A percentile compares a stretch with the other conserved stretches of the same genome.
phyloP scores from a whole-genome alignment of 106 monocot genomes.

The Acorus calamus region DNA sequence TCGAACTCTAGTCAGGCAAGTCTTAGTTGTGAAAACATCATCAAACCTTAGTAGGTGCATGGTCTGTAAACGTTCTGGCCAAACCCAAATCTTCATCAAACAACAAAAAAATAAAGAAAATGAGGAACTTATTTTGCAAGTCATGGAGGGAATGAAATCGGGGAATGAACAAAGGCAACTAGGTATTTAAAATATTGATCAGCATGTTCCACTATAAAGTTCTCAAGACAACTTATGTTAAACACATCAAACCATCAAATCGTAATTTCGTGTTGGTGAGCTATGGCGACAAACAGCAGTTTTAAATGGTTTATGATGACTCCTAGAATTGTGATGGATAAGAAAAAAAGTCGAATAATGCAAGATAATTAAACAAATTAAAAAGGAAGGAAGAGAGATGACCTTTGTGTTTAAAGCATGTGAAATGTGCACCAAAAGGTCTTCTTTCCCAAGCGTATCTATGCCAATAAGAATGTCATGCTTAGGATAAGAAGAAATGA shows the following conservation, averaged over 20 bases:
- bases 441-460: conserved; percentile 75
- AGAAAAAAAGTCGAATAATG: background rate
- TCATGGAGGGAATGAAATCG: background rate
- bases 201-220: too few species aligned
- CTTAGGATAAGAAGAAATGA: conserved; percentile 49
- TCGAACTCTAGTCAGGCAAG: conserved; percentile 41
- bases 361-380: background rate
- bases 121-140: background rate
- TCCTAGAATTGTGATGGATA: too few species aligned
- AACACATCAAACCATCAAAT: too few species aligned
- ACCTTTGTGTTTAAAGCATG: conserved; percentile 53
- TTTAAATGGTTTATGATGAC: too few species aligned
- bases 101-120: background rate
- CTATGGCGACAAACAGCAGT: too few species aligned
- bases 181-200: too few species aligned
- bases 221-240: too few species aligned
- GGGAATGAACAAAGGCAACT: too few species aligned
- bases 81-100: conserved; percentile 59
- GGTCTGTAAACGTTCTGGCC: conserved; percentile 69
- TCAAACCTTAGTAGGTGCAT: conserved; percentile 66
- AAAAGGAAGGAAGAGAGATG: background rate
- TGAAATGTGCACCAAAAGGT: conserved; percentile 61
- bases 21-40: conserved; percentile 55
- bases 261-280: too few species aligned
- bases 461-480: conserved; percentile 78